phyloP scores from a whole-genome alignment of 495 filamentous ascomycete species.

The Pyronema domesticum region DNA sequence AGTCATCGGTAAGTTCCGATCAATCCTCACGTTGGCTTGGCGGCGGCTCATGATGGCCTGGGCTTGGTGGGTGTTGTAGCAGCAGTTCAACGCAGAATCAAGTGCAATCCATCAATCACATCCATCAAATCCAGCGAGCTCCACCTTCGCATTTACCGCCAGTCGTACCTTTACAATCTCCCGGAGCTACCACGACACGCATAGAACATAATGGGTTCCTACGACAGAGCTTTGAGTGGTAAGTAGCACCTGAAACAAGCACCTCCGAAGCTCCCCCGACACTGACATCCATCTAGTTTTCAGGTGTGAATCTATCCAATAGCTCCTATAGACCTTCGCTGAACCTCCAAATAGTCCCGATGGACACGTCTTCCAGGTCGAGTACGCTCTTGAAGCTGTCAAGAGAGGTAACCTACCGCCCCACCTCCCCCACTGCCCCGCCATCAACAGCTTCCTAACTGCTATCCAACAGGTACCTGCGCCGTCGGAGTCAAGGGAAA shows the following conservation, averaged over 20 bases:
- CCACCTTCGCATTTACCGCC: conserved; percentile 4
- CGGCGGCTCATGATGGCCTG: neutral
- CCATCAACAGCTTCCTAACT: neutral
- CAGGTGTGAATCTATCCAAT: conserved; percentile 34
- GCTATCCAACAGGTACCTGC: conserved; percentile 55
- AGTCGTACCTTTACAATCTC: neutral
- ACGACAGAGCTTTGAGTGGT: conserved; percentile 91
- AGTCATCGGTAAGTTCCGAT: conserved; percentile 5
- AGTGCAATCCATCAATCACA: conserved; percentile 6
- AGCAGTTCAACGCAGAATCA: neutral
- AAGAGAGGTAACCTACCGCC: conserved; percentile 57
- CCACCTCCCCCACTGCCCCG: neutral
- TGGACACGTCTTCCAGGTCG: conserved; percentile 98
- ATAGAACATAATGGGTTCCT: conserved; percentile 41
- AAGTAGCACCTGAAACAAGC: conserved; percentile 28
- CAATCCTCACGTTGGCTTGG: neutral
- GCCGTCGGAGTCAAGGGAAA: conserved; percentile 93
- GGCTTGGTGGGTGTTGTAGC: neutral
- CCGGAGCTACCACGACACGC: neutral
- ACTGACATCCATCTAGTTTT: conserved; percentile 42
- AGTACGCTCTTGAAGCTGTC: conserved; percentile 96
- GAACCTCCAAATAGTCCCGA: conserved; percentile 51
- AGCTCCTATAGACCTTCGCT: conserved; percentile 3
- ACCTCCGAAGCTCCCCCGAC: conserved; percentile 11
- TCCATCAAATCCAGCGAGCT: conserved; percentile 3